These are phyloP conservation scores for Papiliotrema flavescens DNA, from an alignment of 1,284 basidiomycete genomes.

Conservation along the genomic window DNA sequence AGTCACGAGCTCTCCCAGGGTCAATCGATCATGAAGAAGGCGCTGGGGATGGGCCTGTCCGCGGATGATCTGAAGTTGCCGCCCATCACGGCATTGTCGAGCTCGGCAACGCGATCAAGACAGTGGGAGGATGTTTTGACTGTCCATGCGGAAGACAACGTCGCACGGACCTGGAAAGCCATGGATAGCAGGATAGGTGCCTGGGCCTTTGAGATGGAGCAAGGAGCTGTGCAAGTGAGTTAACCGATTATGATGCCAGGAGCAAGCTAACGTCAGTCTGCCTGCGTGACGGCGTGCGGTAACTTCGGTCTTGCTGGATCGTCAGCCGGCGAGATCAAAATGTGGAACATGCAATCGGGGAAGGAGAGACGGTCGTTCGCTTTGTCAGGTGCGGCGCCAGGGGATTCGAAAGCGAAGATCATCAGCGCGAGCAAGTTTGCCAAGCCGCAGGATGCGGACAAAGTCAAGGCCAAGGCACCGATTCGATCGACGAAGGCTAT, in stretches of 20 bases:
- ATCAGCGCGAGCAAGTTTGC: constrained; percentile 28
- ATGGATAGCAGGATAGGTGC: constrained; percentile 77
- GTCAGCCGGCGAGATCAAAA: constrained; percentile 69
- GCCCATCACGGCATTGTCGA: constrained; percentile 70
- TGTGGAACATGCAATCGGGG: constrained; percentile 98
- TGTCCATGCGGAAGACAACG: constrained; percentile 73
- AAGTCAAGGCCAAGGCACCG: constrained; percentile 37
- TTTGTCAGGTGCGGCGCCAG: constrained; percentile 57
- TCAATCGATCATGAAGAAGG: constrained; percentile 75
- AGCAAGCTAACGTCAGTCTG: constrained; percentile 57
- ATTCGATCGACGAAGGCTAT: constrained; percentile 55
- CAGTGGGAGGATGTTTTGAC: constrained; percentile 99
- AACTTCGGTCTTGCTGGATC: constrained; percentile 89
- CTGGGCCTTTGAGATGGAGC: constrained; percentile 52
- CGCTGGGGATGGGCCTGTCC: constrained; percentile 72
- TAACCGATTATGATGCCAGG: background rate
- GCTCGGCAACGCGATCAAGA: constrained; percentile 75
- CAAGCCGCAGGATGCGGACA: constrained; percentile 46
- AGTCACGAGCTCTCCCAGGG: constrained; percentile 95
- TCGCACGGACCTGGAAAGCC: constrained; percentile 82
- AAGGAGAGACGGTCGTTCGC: constrained; percentile 74
- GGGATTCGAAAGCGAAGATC: constrained; percentile 53
- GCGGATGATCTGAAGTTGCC: constrained; percentile 77
- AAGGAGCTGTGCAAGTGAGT: constrained; percentile 44
- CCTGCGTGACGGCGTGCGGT: constrained; percentile 89